Conservation (phyloP, 805 yeast genomes). For the Cyberlindnera saturnus region DNA sequence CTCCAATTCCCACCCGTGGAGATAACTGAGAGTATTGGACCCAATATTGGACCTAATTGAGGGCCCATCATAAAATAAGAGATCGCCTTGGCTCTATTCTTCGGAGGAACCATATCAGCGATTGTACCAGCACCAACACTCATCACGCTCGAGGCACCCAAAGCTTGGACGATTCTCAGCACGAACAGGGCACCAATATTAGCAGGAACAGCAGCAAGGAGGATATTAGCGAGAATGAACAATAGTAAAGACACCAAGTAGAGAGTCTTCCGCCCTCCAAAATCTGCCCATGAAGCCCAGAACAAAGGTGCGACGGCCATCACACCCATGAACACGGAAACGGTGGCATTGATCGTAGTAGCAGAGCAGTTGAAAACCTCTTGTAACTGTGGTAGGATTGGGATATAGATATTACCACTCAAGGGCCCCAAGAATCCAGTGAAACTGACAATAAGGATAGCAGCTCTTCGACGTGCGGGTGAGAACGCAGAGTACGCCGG, state of each 20-base stretch:
- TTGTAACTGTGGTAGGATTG: conserved; percentile 42
- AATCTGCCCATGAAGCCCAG: conserved; percentile 52
- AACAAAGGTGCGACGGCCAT: conserved; percentile 50
- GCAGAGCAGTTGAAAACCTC: conserved; percentile 34
- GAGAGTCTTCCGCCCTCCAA: conserved; percentile 60
- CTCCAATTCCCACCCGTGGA: conserved; percentile 69
- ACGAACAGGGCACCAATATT: conserved; percentile 68
- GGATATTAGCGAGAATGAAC: conserved; percentile 57
- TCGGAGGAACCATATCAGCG: conserved; percentile 63
- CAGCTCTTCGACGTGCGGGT: conserved; percentile 25
- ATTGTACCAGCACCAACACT: conserved; percentile 90
- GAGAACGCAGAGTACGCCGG: conserved; percentile 29
- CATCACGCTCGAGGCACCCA: conserved; percentile 86
- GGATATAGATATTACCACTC: conserved; percentile 52
- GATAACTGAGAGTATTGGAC: conserved; percentile 79
- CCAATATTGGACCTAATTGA: conserved; percentile 75
- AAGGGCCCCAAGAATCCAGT: conserved; percentile 53
- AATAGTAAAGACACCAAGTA: conserved; percentile 50
- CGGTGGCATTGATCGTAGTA: conserved; percentile 46
- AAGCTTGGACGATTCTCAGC: conserved; percentile 63
- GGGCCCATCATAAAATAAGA: conserved; percentile 86
- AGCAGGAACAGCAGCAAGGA: conserved; percentile 54
- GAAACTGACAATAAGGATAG: conserved; percentile 35
- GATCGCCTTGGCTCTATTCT: conserved; percentile 73
- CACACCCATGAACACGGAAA: conserved; percentile 50